These are phyloP conservation scores for Nepenthes mirabilis DNA, from an alignment of 148 eudicot species.

Conservation along the genomic window DNA sequence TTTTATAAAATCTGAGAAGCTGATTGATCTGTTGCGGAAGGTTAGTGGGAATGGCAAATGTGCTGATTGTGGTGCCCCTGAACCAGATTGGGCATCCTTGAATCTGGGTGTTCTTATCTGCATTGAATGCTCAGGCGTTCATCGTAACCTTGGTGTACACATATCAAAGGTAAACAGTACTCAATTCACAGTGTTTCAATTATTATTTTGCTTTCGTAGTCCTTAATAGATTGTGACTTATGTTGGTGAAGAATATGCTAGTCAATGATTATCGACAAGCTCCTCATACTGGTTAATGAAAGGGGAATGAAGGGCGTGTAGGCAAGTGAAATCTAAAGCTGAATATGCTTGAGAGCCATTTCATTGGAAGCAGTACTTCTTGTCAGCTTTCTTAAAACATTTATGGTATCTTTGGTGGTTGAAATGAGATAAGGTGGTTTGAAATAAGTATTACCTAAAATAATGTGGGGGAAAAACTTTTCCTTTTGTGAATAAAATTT, in stretches of 20 bases:
- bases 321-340: no score
- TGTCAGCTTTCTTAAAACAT: no score
- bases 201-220: neutral
- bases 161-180: conserved; percentile 67
- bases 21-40: conserved; percentile 67
- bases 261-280: no score
- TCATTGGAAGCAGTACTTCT: no score
- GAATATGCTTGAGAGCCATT: no score
- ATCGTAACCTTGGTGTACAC: conserved; percentile 98
- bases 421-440: no score
- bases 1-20: conserved; percentile 56
- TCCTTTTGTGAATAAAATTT: no score
- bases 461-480: no score
- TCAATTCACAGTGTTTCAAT: neutral
- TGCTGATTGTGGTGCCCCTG: conserved; percentile 96
- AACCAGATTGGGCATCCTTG: conserved; percentile 99
- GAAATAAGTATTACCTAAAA: no score
- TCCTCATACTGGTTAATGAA: no score
- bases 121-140: conserved; percentile 99
- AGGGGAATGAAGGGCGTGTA: no score
- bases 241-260: neutral
- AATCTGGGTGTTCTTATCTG: conserved; percentile 95
- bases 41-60: conserved; percentile 88
- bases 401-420: no score
- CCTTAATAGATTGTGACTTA: neutral